Evolutionary conservation across 768 basidiomycete species (phyloP).

Genomic region (Butyriboletus loyo): DNA sequence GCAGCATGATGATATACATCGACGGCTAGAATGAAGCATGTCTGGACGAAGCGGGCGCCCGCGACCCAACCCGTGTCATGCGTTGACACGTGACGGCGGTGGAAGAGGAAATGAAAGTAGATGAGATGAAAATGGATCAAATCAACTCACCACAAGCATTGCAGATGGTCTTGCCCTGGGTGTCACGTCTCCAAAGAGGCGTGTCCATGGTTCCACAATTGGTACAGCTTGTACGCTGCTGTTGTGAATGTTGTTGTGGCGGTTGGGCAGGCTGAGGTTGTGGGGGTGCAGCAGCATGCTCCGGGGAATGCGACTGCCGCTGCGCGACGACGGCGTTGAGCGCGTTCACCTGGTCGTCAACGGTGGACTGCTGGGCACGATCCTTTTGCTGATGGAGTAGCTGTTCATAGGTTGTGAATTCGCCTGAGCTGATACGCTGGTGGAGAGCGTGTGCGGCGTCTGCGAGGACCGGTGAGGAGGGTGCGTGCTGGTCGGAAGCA

Average conservation of each 20-base stretch:
- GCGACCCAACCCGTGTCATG: slow-evolving; percentile 31
- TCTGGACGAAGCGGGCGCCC: slow-evolving; percentile 30
- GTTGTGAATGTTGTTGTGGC: slow-evolving; percentile 29
- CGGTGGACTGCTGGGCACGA: slow-evolving; percentile 18
- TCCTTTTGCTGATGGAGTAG: slow-evolving; percentile 31
- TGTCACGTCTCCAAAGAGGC: slow-evolving; percentile 82
- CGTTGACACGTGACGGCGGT: slow-evolving; percentile 39
- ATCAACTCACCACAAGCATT: slow-evolving; percentile 82
- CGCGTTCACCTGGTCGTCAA: slow-evolving; percentile 13
- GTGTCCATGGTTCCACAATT: slow-evolving; percentile 78
- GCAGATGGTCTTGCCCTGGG: slow-evolving; percentile 80
- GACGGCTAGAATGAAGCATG: slow-evolving; percentile 27
- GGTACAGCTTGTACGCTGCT: slow-evolving; percentile 50
- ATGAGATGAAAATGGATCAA: slow-evolving; percentile 31
- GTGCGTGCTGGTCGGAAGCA: slow-evolving; percentile 28
- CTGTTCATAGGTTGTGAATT: slow-evolving; percentile 32
- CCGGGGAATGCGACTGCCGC: slow-evolving; percentile 16
- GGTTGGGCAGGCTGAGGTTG: slow-evolving; percentile 23
- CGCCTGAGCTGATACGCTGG: slow-evolving; percentile 28
- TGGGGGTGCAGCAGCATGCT: slow-evolving; percentile 28
- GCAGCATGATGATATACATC: slow-evolving; percentile 35
- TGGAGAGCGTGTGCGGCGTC: slow-evolving; percentile 28
- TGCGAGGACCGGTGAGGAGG: slow-evolving; percentile 19
- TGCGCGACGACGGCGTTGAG: slow-evolving; percentile 12
- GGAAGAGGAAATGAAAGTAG: slow-evolving; percentile 32